Base-by-base conservation (phyloP, 2,329 filamentous ascomycete species). In the Botrytis porri region DNA sequence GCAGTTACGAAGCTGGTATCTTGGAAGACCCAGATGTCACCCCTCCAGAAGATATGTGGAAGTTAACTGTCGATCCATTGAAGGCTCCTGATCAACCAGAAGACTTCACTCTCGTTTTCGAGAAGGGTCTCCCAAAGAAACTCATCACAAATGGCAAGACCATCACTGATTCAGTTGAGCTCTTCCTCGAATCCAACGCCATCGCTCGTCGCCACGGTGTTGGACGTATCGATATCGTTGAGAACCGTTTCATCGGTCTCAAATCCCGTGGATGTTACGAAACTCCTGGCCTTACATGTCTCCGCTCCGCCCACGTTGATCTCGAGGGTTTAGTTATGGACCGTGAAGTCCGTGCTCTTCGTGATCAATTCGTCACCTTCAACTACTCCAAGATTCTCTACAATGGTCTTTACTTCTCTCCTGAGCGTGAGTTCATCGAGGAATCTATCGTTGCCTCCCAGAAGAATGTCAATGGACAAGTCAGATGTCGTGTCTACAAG, bases 241-340 rank as follows among this genome's bases (percentile, higher is more conserved):
- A 94, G 83, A 92, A 93, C 85, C 88, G 93, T 71, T 93, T 92
- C 85, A 92, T 93, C 80, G 93, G 92, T 76, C 86, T 95, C 79
- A 95, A 95, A 86, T 90, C 88, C 77, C 89, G 93, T 79, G 93
- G 93, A 79, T 95, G 92, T 86, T 95, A 95, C 85, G 93, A 95
- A 80, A 80, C 79, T 45, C 78, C 78, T 35, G 79, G 78, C 70
- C 74, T 80, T 54, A 79, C 79, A 71, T 79, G 77, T 73, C 77
- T 81, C 37, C 79, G 80, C 43, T 75, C 77, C 61, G 80, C 80
- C 48, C 80, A 82, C 75, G 77, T 81, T 90, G 88, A 91, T 79
- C 83, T 90, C 69, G 88, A 91, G 80, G 90, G 90, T 80, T 86
- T 93, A 60, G 88, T 90, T 74, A 84, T 93, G 81, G 90, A 92